phyloP scores from a whole-genome alignment of 23 red algal genomes.

The Gracilaria gracilis region DNA sequence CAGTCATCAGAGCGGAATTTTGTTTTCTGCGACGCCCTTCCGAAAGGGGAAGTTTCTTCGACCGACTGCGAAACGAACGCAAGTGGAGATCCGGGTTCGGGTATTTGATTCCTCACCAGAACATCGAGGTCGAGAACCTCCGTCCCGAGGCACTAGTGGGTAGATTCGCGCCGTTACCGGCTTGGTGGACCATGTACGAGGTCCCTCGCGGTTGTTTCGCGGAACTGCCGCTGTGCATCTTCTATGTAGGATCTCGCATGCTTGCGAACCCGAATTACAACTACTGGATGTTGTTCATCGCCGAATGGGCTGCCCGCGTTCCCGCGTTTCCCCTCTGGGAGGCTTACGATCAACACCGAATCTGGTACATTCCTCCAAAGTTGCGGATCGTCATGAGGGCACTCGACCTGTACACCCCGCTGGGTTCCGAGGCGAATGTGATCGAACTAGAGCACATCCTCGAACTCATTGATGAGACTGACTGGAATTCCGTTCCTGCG shows the following conservation, averaged over 20 bases:
- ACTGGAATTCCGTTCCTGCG: background rate
- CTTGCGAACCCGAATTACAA: background rate
- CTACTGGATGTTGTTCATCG: slow-evolving; percentile 13
- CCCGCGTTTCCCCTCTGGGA: too few species aligned
- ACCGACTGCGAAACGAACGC: slow-evolving; percentile 9
- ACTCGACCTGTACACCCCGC: background rate
- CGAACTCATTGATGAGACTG: background rate
- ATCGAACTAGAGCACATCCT: background rate
- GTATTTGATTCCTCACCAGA: slow-evolving; percentile 22
- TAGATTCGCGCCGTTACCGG: background rate
- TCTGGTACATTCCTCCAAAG: slow-evolving; percentile 22
- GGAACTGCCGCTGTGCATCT: background rate
- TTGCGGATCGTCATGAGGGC: background rate
- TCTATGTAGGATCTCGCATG: slow-evolving; percentile 20
- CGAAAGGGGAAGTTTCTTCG: background rate
- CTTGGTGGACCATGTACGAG: background rate
- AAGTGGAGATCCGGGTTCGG: background rate
- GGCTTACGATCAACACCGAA: background rate
- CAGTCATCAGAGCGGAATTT: background rate
- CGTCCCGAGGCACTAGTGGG: background rate
- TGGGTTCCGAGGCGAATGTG: background rate
- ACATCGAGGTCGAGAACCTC: slow-evolving; percentile 8
- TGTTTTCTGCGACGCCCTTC: background rate
- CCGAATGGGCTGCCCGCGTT: slow-evolving; percentile 30
- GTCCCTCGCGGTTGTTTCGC: slow-evolving; percentile 12